These are phyloP conservation scores for Fusarium neocosmosporiellum DNA, from an alignment of 2,329 filamentous ascomycete genomes.

Conservation along the genomic window DNA sequence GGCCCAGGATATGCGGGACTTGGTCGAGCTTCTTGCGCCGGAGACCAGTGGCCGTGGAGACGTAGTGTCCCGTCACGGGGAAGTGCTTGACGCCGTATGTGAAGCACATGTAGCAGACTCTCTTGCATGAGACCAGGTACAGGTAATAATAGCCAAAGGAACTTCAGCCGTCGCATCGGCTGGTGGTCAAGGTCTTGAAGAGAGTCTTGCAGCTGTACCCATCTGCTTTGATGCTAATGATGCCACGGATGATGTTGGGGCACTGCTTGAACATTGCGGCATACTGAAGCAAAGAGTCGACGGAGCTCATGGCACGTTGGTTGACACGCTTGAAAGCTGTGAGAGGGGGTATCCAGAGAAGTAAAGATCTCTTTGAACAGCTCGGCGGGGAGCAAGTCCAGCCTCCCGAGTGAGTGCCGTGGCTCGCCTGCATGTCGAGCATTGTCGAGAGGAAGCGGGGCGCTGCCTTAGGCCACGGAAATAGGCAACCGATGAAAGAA, in stretches of 20 bases:
- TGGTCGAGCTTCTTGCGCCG: not conserved
- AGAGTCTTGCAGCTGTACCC: conserved; percentile 46
- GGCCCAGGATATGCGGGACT: not conserved
- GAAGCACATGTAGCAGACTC: conserved; percentile 55
- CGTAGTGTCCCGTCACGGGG: not conserved
- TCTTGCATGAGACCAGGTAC: conserved; percentile 6
- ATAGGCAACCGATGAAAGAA: not conserved
- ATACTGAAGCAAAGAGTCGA: conserved; percentile 51
- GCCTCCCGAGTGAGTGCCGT: conserved; percentile 29
- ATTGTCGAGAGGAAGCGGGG: conserved; percentile 24
- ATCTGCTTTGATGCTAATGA: conserved; percentile 46
- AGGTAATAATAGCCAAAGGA: conserved; percentile 44
- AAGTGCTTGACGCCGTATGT: not conserved
- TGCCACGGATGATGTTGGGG: conserved; percentile 44
- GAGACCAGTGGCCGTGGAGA: not conserved
- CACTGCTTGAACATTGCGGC: conserved; percentile 42
- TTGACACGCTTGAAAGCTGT: conserved; percentile 50
- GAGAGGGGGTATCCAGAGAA: conserved; percentile 46
- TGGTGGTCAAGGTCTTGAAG: conserved; percentile 47
- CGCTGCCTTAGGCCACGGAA: not conserved
- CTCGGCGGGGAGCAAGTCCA: conserved; percentile 46
- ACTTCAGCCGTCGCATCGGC: conserved; percentile 49
- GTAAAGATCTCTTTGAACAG: conserved; percentile 43
- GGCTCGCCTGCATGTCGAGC: conserved; percentile 15
- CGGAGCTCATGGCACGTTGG: conserved; percentile 45